phyloP scores from a whole-genome alignment of 495 filamentous ascomycete species.

The Jackrogersella multiformis region DNA sequence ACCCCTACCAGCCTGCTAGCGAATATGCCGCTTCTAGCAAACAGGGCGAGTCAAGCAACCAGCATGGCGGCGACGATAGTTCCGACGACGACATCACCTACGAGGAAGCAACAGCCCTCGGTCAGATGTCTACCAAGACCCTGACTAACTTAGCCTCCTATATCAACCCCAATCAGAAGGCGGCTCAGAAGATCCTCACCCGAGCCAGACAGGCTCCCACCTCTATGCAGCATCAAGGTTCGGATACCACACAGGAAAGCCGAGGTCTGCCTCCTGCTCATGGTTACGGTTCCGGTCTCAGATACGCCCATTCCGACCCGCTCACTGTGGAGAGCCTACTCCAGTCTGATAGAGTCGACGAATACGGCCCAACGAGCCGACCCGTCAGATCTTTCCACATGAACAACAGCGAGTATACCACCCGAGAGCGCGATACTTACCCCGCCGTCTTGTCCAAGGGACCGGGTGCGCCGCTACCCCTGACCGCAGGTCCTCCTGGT shows the following conservation, averaged over 20 bases:
- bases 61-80: not conserved
- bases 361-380: conserved; percentile 7
- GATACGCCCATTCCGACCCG: conserved; percentile 1
- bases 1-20: not conserved
- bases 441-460: conserved; percentile 44
- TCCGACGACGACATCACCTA: conserved; percentile 32
- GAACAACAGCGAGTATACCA: not conserved
- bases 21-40: not conserved
- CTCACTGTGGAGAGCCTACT: conserved; percentile 2
- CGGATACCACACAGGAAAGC: conserved; percentile 10
- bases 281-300: not conserved
- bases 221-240: conserved; percentile 3
- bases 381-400: not conserved
- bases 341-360: conserved; percentile 23
- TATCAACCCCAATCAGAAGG: conserved; percentile 57
- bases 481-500: conserved; percentile 60
- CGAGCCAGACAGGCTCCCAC: conserved; percentile 41
- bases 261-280: conserved; percentile 1
- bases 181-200: conserved; percentile 53
- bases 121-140: conserved; percentile 50
- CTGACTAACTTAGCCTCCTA: conserved; percentile 58
- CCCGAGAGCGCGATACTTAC: conserved; percentile 10
- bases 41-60: not conserved
- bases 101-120: conserved; percentile 33
- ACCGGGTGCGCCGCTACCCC: conserved; percentile 53